Evolutionary conservation across 106 monocot genomes (phyloP).

Genomic region (Dendrobium nobile): DNA sequence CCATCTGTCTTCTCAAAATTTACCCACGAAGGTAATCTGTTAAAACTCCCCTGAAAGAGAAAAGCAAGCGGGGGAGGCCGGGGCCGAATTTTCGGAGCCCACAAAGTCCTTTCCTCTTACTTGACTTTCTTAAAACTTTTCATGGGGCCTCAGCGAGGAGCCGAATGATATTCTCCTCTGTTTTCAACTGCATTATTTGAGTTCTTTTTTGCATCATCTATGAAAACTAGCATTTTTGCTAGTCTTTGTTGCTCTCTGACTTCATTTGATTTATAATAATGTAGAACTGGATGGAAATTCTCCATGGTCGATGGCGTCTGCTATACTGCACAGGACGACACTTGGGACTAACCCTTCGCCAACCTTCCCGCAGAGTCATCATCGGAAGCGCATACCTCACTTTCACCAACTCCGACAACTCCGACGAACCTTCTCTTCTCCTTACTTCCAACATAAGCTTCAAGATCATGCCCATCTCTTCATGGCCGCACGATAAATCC

Average conservation of each 20-base stretch:
- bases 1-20: too few species aligned
- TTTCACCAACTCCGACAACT: conserved; percentile 23
- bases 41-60: too few species aligned
- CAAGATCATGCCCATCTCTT: conserved; percentile 50
- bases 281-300: conserved; percentile 64
- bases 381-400: conserved; percentile 54
- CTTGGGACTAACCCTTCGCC: conserved; percentile 81
- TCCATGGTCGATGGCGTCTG: conserved; percentile 89
- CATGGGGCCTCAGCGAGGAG: neutral
- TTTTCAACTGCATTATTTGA: neutral
- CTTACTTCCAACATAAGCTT: conserved; percentile 57
- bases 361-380: conserved; percentile 54
- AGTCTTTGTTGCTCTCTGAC: too few species aligned
- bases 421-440: conserved; percentile 15
- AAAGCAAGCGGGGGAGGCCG: too few species aligned
- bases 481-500: conserved; percentile 91
- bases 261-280: neutral
- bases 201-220: neutral
- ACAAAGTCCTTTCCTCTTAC: too few species aligned
- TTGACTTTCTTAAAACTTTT: too few species aligned
- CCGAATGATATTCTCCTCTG: neutral
- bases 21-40: too few species aligned
- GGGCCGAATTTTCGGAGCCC: too few species aligned
- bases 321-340: conserved; percentile 86
- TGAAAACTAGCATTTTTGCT: neutral